Conservation (phyloP, 257 asterid genomes). For the Capsicum chinense region DNA sequence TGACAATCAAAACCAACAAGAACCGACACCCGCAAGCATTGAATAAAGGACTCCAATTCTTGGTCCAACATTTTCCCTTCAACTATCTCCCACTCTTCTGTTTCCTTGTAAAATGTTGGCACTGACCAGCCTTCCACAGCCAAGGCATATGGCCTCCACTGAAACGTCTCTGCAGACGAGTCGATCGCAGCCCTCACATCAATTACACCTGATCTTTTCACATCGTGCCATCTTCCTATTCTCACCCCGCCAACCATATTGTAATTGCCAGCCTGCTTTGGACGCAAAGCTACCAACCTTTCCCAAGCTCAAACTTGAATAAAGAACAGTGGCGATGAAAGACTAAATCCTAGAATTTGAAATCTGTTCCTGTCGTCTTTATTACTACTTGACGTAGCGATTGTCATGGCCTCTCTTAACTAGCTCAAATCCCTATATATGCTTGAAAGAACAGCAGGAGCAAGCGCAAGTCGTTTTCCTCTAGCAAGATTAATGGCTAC, state of each 20-base stretch:
- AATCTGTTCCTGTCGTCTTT: too few species aligned
- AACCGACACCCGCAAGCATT: too few species aligned
- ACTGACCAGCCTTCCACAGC: constrained; percentile 35
- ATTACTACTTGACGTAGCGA: neutral
- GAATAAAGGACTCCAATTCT: too few species aligned
- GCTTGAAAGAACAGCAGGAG: constrained; percentile 44
- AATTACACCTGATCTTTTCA: constrained; percentile 21
- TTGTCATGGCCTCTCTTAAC: constrained; percentile 36
- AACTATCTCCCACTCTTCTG: too few species aligned
- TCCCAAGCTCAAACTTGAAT: constrained; percentile 61
- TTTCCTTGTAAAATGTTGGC: constrained; percentile 4
- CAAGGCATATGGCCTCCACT: constrained; percentile 44
- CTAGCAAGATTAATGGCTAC: constrained; percentile 43
- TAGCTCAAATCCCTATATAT: constrained; percentile 46
- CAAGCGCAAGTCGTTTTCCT: constrained; percentile 46
- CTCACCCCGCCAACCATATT: constrained; percentile 27
- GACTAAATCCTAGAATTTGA: neutral
- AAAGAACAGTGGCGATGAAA: constrained; percentile 40
- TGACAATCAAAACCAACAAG: too few species aligned
- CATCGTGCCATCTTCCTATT: constrained; percentile 39
- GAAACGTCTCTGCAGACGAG: constrained; percentile 37
- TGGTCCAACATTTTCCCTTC: too few species aligned
- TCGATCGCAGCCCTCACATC: constrained; percentile 40
- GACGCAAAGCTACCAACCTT: constrained; percentile 40
- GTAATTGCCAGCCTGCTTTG: constrained; percentile 33